Conservation (phyloP, 1,284 basidiomycete genomes). For the Naganishia cerealis region DNA sequence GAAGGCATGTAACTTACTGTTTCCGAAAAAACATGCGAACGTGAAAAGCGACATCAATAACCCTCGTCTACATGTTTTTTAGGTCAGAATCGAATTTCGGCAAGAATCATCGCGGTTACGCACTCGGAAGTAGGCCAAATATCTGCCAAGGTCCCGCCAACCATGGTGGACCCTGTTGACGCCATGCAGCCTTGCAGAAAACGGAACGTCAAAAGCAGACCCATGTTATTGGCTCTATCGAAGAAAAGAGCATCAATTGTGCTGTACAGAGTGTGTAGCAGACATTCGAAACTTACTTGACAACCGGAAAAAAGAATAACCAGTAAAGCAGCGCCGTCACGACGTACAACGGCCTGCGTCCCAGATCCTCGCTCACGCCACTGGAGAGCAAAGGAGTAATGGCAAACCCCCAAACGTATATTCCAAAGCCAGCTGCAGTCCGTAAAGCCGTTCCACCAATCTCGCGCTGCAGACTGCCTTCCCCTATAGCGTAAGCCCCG, state of each 20-base stretch:
- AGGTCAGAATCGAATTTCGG: neutral
- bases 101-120: conserved; percentile 36
- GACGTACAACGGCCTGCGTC: conserved; percentile 69
- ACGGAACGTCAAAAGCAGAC: conserved; percentile 67
- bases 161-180: conserved; percentile 66
- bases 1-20: conserved; percentile 42
- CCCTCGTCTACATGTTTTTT: conserved; percentile 55
- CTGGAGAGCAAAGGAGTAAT: conserved; percentile 69
- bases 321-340: conserved; percentile 62
- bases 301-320: conserved; percentile 40
- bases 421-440: conserved; percentile 63
- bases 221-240: conserved; percentile 65
- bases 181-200: conserved; percentile 70
- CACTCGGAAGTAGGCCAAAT: conserved; percentile 66
- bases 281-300: conserved; percentile 34
- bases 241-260: neutral
- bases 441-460: conserved; percentile 63
- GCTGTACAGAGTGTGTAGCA: neutral
- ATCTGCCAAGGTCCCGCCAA: conserved; percentile 73
- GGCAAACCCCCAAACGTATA: conserved; percentile 64
- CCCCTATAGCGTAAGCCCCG: conserved; percentile 37
- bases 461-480: conserved; percentile 65
- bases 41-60: conserved; percentile 40
- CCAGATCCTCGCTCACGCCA: conserved; percentile 75
- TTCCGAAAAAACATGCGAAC: conserved; percentile 11